Base-by-base conservation (phyloP, 164 flowering plant species). In the Nelumbo lutea region DNA sequence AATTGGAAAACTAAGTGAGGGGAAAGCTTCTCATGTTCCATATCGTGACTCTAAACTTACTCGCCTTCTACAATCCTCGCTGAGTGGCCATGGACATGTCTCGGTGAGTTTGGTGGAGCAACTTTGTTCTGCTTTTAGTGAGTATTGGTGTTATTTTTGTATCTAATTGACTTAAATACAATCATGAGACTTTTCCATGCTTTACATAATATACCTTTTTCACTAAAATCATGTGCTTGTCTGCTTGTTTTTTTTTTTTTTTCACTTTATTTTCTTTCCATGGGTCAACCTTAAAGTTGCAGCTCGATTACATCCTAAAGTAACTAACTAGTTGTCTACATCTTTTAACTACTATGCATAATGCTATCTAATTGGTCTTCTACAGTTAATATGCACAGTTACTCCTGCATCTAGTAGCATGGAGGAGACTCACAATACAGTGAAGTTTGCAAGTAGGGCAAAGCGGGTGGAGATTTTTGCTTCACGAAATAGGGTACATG, bases 11-110 rank as follows among this genome's bases (percentile, higher is more conserved):
- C 81, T 96, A 44, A 96, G 98, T 72, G 99, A 92, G 65, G 99
- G 98, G 62, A 96, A 82, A 78, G 91, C 99, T 64, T 87, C 96
- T 42, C 99, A 96, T 82, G 90, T 96, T 78, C 99, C 99, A 42
- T 96, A 88, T 84, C 86, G 99, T 70, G 99, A 96, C 81, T 96
- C 99, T 61, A 96, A 96, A 86, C 96, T 96, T 62, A 96, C 99
- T 4, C 95, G 99, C 59, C 97, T 96, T 72, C 77, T 96, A 43
- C 99, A 96, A 71, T 96, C 99, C 58, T 96, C 99, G 13, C 75
- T 96, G 71, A 82, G 99, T 83, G 99, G 99, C 55, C 96, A 80
- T 75, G 99, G 99, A 59, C 98, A 90, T 84, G 99, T 96, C 50
- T 96, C 99, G 68, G 99, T 96, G 73, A 86, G 97, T 82, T 61